Base-by-base conservation (phyloP, 75 land plant genomes). In the Cryptomeria japonica region DNA sequence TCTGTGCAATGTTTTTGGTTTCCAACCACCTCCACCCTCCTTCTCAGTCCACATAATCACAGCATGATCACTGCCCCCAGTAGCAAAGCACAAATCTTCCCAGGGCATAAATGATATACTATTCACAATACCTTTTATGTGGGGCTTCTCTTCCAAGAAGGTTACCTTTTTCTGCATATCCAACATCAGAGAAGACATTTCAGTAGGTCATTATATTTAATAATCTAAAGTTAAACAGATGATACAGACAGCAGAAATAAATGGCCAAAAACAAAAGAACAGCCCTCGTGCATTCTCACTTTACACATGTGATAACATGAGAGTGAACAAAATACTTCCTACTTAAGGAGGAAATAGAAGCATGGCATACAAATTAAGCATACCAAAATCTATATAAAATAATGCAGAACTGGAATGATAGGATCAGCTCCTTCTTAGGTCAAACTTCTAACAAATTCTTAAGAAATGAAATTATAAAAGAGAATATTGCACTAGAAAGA, bases 31-130 rank as follows among this genome's bases (percentile, higher is more conserved):
- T 7, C 88, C 89, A 72, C 58, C 88, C 55, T 93, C 94, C 86
- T 85, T 91, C 83, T 94, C 94, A 49, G 55, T 93, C 99, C 98
- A 97, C 5, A 94, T 80, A 16, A 97, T 80, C 53, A 96, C 99
- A 82, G 92, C 95, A 93, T 97, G 99, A 88, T 97, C 99, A 87
- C 96, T 93, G 2, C 98, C 99, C 42, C 93, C 98, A 75, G 99
- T 96, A 16, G 89, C 93, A 90, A 97, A 96, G 61, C 88, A 91
- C 32, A 87, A 70, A 88, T 91, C 92, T 68, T 90, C 92, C 99
- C 98, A 96, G 2, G 98, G 99, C 94, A 93, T 89, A 87, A 97
- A 97, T 13, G 39, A 56, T 61, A 97, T 94, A 83, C 77, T 89
- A 90, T 97, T 96, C 32, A 97, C 93, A 49, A 97, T 93, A 84